Percentiles rank a stretch among this genome's conserved stretches.
Conservation (phyloP, 2,329 filamentous ascomycete species). For the Aspergillus arachidicola region DNA sequence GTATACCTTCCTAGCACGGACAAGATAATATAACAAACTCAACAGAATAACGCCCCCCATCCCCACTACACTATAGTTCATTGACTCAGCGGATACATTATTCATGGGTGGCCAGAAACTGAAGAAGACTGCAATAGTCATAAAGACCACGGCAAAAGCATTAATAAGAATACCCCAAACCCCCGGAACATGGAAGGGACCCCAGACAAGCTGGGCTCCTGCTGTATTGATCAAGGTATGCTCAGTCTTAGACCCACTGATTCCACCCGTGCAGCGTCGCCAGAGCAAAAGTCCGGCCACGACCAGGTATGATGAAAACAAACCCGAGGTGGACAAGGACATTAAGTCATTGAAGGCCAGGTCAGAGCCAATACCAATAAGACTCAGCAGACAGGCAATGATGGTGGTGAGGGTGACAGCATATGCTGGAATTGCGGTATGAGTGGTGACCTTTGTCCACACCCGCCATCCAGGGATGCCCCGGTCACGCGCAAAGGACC, state of each 20-base stretch:
- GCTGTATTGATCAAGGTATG: conserved; percentile 26
- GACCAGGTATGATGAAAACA: conserved; percentile 33
- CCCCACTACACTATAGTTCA: neutral
- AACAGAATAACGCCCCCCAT: neutral
- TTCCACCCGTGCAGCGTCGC: conserved; percentile 28
- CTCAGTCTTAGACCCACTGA: conserved; percentile 15
- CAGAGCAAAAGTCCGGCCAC: conserved; percentile 30
- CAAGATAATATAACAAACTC: neutral
- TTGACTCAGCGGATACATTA: neutral
- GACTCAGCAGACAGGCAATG: conserved; percentile 31
- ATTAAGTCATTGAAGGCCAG: conserved; percentile 37
- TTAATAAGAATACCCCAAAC: conserved; percentile 48
- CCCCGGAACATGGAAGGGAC: conserved; percentile 29
- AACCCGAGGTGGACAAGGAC: conserved; percentile 36
- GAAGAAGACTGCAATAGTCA: conserved; percentile 52
- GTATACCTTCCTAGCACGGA: neutral
- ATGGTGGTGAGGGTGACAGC: conserved; percentile 29
- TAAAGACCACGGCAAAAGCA: conserved; percentile 48
- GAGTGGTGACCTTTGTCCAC: conserved; percentile 28
- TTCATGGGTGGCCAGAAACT: conserved; percentile 48
- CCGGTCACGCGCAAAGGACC: conserved; percentile 42
- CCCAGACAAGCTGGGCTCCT: conserved; percentile 34
- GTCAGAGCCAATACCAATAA: conserved; percentile 38
- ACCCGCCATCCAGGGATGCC: conserved; percentile 36
- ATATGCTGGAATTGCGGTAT: conserved; percentile 25